A percentile compares a stretch with the other conserved stretches of the same genome.
These are phyloP conservation scores for Phellopilus nigrolimitatus DNA, from an alignment of 1,284 basidiomycete species.

Conservation along the genomic window DNA sequence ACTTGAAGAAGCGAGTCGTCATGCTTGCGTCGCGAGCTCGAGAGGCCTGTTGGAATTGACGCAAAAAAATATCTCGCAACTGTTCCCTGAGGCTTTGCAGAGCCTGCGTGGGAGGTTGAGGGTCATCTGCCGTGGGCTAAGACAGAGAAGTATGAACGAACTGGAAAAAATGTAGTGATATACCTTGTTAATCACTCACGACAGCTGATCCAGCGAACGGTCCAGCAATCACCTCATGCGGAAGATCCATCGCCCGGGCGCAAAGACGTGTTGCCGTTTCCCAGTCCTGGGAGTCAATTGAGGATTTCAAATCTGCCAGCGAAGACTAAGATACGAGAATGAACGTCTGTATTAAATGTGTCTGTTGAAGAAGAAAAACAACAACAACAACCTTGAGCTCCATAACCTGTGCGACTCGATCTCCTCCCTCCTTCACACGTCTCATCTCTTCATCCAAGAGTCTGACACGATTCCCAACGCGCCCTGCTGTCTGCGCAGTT, in stretches of 20 bases:
- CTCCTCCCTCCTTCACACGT: constrained; percentile 78
- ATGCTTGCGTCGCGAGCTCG: constrained; percentile 76
- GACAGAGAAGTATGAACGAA: constrained; percentile 17
- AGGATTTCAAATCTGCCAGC: constrained; percentile 65
- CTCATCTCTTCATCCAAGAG: constrained; percentile 88
- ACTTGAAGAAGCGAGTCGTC: constrained; percentile 92
- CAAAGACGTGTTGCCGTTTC: constrained; percentile 91
- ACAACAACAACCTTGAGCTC: constrained; percentile 70
- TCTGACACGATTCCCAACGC: constrained; percentile 86
- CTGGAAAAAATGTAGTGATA: constrained; percentile 8
- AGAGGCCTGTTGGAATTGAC: constrained; percentile 77
- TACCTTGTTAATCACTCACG: constrained; percentile 43
- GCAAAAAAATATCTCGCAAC: constrained; percentile 75
- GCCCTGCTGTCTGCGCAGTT: constrained; percentile 80
- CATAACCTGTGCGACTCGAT: constrained; percentile 82
- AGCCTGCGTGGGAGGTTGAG: constrained; percentile 80
- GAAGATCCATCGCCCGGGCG: constrained; percentile 82
- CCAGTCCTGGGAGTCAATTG: constrained; percentile 90
- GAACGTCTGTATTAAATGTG: constrained; percentile 1
- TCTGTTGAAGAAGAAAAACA: background rate
- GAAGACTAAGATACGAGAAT: constrained; percentile 54
- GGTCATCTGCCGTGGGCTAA: constrained; percentile 87
- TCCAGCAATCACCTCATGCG: constrained; percentile 73
- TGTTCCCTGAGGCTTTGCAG: constrained; percentile 71
- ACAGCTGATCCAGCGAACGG: constrained; percentile 86